phyloP scores from a whole-genome alignment of 345 rosid genomes.

The Moricandia moricandioides region DNA sequence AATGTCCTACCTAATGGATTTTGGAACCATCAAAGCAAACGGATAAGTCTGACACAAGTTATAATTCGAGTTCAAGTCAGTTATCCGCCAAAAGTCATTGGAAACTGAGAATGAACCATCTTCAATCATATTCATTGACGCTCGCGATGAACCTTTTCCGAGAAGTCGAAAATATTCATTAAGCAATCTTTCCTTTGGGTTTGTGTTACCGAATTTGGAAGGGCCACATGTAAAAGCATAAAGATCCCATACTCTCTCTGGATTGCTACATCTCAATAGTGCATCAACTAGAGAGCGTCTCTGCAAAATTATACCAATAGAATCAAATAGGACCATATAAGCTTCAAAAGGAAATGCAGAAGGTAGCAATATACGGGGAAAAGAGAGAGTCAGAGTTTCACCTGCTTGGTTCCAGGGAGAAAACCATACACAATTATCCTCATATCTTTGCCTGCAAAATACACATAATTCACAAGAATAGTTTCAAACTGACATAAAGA shows the following conservation, averaged over 20 bases:
- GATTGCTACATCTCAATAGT: conserved; percentile 55
- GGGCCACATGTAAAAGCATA: conserved; percentile 81
- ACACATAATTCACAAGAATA: conserved; percentile 16
- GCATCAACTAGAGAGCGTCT: conserved; percentile 70
- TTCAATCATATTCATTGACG: conserved; percentile 72
- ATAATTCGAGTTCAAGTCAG: conserved; percentile 63
- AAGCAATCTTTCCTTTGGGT: conserved; percentile 83
- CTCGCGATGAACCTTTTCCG: conserved; percentile 53
- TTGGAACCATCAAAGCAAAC: conserved; percentile 86
- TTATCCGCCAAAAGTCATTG: conserved; percentile 90
- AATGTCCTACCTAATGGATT: conserved; percentile 60
- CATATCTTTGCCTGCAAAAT: conserved; percentile 91
- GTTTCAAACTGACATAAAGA: conserved; percentile 8
- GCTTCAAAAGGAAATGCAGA: conserved; percentile 5
- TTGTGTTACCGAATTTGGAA: conserved; percentile 58
- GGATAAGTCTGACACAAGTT: conserved; percentile 81
- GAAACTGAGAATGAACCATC: conserved; percentile 60
- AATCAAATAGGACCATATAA: not conserved
- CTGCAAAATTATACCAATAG: conserved; percentile 41
- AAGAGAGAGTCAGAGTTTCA: conserved; percentile 13
- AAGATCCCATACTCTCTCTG: conserved; percentile 76
- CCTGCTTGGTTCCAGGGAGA: conserved; percentile 88
- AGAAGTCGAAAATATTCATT: conserved; percentile 93
- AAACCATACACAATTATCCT: conserved; percentile 90
- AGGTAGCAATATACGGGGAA: not conserved